Conservation (phyloP, 495 filamentous ascomycete species). For the Aspergillus coremiiformis region DNA sequence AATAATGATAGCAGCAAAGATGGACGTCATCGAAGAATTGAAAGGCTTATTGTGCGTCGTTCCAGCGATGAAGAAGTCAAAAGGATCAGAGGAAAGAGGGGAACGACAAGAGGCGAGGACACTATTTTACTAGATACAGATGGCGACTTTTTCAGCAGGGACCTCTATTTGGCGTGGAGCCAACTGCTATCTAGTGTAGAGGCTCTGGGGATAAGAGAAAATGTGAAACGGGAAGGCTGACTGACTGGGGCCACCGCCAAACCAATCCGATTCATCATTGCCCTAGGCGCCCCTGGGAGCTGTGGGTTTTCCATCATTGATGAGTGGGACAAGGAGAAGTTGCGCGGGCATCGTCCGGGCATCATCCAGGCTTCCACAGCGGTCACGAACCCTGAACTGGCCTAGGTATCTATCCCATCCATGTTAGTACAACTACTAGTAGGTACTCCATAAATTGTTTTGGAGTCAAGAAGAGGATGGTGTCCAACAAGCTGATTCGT, state of each 20-base stretch:
- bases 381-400: background rate
- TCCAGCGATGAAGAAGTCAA: background rate
- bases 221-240: slow-evolving; percentile 19
- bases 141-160: slow-evolving; percentile 14
- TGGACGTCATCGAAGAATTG: background rate
- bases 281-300: slow-evolving; percentile 14
- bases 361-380: no score
- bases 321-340: background rate
- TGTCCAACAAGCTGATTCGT: background rate
- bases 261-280: slow-evolving; percentile 7
- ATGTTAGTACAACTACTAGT: no score
- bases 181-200: slow-evolving; percentile 6
- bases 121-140: slow-evolving; percentile 17
- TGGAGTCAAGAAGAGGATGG: background rate
- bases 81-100: slow-evolving; percentile 3
- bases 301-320: slow-evolving; percentile 2
- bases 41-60: background rate
- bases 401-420: no score
- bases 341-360: background rate
- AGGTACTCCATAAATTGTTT: background rate
- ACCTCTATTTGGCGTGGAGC: slow-evolving; percentile 11
- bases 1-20: background rate
- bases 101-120: slow-evolving; percentile 5
- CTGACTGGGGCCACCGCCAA: slow-evolving; percentile 12
- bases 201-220: slow-evolving; percentile 7